Evolutionary conservation across 441 rosid genomes (phyloP), one percentile per base, ranked within the genome.

Genomic region (Kokia cookei): DNA sequence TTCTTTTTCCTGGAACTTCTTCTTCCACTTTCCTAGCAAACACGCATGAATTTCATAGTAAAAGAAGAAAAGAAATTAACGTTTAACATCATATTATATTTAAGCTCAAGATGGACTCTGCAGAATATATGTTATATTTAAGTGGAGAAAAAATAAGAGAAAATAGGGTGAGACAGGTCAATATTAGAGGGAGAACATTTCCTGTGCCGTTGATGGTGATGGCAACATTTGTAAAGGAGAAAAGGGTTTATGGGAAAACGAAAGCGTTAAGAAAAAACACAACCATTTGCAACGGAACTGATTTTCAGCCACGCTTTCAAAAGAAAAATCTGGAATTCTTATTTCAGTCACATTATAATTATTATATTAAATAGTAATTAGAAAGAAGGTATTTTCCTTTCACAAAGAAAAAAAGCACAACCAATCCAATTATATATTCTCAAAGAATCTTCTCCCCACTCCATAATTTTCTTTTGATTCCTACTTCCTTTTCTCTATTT

Each of bases 321-420:
- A 66, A 65, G 75, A 85, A 86, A 86, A 82, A 88, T 88, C 89
- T 86, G 80, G 78, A 79, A 75, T 76, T 79, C 1, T 65, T 11
- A 43, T 22, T 65, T 17, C 71, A 68, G 17, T 29, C 42, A 53
- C 66, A 51, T 32, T 54, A 42, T 64, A 19, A 35, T 64, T 4
- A 22, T 22, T 2, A 19, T 65, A 43, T 32, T 32, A 65, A 65
- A 42, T 5, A n/a, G 55, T 24, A 29, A 12, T 43, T 43, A 65
- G 3, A 42, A 43, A 51, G 29, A 65, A 65, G 35, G 54, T 1
- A 1, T 54, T 70, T 54, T 35, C 3, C 7, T n/a, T 62, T 54
- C 58, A 54, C 26, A 54, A 17, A 54, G 0, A 19, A 19, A 19
- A 19, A 19, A 19, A 19, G 22, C 14, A 5, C 48, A 37, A 17